Conservation (phyloP, 176 grass and related monocot genomes). For the Areca catechu region DNA sequence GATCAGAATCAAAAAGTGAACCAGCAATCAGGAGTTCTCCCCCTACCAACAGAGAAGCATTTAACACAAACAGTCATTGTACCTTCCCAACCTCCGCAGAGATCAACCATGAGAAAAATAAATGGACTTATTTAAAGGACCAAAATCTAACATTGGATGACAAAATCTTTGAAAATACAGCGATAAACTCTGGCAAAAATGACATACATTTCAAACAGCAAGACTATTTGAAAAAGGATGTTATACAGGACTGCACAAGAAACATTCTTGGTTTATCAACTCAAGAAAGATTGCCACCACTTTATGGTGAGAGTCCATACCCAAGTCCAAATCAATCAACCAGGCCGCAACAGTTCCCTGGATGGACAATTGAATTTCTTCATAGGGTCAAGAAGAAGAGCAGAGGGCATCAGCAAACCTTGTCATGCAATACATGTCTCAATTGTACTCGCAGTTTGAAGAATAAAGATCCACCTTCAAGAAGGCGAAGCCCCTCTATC, state of each 20-base stretch:
- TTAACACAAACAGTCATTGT: slow-evolving; percentile 24
- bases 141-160: slow-evolving; percentile 14
- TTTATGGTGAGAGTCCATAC: slow-evolving; percentile 24
- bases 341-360: neutral
- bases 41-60: slow-evolving; percentile 19
- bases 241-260: slow-evolving; percentile 22
- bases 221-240: slow-evolving; percentile 27
- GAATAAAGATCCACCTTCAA: slow-evolving; percentile 27
- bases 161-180: slow-evolving; percentile 12
- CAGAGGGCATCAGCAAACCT: slow-evolving; percentile 24
- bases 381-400: slow-evolving; percentile 43
- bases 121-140: slow-evolving; percentile 27
- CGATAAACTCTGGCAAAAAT: slow-evolving; percentile 19
- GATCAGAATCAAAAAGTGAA: slow-evolving; percentile 24
- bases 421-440: slow-evolving; percentile 23
- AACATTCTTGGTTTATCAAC: slow-evolving; percentile 45
- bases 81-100: slow-evolving; percentile 52
- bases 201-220: slow-evolving; percentile 21
- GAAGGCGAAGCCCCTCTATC: slow-evolving; percentile 38
- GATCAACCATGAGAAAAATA: slow-evolving; percentile 38
- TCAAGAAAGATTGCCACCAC: slow-evolving; percentile 20
- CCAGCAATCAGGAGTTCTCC: slow-evolving; percentile 20
- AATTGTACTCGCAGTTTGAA: slow-evolving; percentile 22
- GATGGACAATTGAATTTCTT: slow-evolving; percentile 55
- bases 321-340: slow-evolving; percentile 9